These are phyloP conservation scores for Venustampulla echinocandica DNA, from an alignment of 495 filamentous ascomycete genomes.

Conservation along the genomic window DNA sequence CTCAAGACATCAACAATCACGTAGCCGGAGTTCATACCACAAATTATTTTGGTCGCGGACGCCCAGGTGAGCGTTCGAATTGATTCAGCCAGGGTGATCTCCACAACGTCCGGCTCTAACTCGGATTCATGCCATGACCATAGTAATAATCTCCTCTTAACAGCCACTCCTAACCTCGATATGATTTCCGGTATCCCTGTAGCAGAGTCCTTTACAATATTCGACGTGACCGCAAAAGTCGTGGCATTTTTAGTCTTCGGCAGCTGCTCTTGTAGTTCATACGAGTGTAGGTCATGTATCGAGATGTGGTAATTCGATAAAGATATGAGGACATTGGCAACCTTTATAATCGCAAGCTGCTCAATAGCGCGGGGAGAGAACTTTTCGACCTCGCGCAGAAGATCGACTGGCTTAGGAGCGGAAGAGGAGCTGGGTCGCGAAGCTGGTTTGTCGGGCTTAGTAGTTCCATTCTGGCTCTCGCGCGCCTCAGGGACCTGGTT, in stretches of 20 bases:
- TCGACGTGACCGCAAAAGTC: conserved; percentile 85
- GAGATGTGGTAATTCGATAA: conserved; percentile 81
- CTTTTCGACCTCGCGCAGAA: conserved; percentile 84
- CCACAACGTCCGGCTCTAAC: conserved; percentile 58
- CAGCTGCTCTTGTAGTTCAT: conserved; percentile 70
- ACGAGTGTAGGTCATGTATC: conserved; percentile 80
- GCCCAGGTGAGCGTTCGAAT: conserved; percentile 86
- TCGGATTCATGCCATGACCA: conserved; percentile 98
- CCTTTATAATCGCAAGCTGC: conserved; percentile 90
- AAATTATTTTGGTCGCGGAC: conserved; percentile 73
- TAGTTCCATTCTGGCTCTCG: conserved; percentile 14
- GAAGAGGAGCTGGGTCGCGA: conserved; percentile 21
- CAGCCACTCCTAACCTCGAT: conserved; percentile 78
- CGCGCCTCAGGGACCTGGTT: conserved; percentile 47
- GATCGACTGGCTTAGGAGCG: conserved; percentile 58
- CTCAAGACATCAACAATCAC: conserved; percentile 79
- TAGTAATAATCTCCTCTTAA: conserved; percentile 79
- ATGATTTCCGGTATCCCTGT: conserved; percentile 87
- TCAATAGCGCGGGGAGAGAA: conserved; percentile 85
- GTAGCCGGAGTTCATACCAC: conserved; percentile 80
- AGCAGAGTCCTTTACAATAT: conserved; percentile 79
- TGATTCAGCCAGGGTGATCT: conserved; percentile 69
- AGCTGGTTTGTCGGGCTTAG: conserved; percentile 27
- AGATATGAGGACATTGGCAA: conserved; percentile 81
- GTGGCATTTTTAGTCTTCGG: conserved; percentile 77